Percentiles rank a stretch among this genome's conserved stretches.
Evolutionary conservation across 2,329 filamentous ascomycete species (phyloP).

Genomic region (Calonectria henricotiae): DNA sequence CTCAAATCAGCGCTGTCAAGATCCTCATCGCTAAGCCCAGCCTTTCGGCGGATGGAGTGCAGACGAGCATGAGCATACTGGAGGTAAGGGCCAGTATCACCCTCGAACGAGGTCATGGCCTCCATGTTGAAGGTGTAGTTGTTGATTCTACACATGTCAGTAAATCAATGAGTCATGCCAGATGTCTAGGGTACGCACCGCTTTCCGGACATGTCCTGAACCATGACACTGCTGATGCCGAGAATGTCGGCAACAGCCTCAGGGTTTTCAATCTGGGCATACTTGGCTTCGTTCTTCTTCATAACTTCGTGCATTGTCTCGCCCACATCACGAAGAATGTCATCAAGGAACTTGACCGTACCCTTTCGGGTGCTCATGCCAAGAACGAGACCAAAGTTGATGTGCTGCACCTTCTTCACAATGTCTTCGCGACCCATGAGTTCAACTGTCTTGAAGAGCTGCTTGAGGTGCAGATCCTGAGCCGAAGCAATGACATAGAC

Average conservation of each 20-base stretch:
- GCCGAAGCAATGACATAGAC: constrained; percentile 84
- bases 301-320: constrained; percentile 99
- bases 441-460: constrained; percentile 84
- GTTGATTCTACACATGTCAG: constrained; percentile 66
- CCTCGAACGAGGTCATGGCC: constrained; percentile 87
- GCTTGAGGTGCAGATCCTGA: constrained; percentile 81
- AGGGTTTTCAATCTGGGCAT: constrained; percentile 89
- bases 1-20: constrained; percentile 77
- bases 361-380: constrained; percentile 82
- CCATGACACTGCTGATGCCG: constrained; percentile 96
- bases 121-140: constrained; percentile 85
- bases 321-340: constrained; percentile 75
- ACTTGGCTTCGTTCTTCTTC: constrained; percentile 92
- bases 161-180: background rate
- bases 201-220: constrained; percentile 98
- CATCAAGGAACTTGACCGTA: constrained; percentile 79
- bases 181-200: constrained; percentile 67
- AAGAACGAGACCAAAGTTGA: constrained; percentile 82
- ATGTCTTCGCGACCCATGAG: constrained; percentile 80
- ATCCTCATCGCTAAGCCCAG: constrained; percentile 70
- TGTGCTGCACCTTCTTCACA: constrained; percentile 78
- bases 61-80: constrained; percentile 87
- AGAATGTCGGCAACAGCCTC: constrained; percentile 87
- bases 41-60: constrained; percentile 74
- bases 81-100: constrained; percentile 88